A percentile compares a stretch with the other conserved stretches of the same genome.
Evolutionary conservation across 1,139 yeast species (phyloP).

Genomic region (Scheffersomyces cryptocercus): DNA sequence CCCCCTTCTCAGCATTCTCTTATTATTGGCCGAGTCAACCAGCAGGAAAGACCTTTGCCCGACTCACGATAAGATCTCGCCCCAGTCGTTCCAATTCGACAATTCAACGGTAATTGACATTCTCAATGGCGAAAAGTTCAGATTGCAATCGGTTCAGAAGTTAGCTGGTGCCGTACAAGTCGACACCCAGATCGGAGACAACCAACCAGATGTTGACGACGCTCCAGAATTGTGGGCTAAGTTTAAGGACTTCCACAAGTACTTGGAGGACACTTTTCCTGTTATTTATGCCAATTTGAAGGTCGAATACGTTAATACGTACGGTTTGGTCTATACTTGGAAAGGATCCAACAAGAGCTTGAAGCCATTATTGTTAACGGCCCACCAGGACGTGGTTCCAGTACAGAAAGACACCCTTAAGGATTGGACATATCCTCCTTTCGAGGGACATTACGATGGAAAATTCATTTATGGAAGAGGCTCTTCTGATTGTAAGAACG

Average conservation of each 20-base stretch:
- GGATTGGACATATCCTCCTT: constrained; percentile 73
- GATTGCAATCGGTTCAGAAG: constrained; percentile 34
- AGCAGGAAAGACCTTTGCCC: constrained; percentile 25
- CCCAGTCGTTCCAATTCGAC: constrained; percentile 29
- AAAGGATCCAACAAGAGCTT: constrained; percentile 53
- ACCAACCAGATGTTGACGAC: constrained; percentile 40
- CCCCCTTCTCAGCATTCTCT: too few relatives aligned
- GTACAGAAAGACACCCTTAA: constrained; percentile 57
- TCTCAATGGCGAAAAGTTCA: constrained; percentile 33
- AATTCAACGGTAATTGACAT: constrained; percentile 37
- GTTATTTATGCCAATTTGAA: constrained; percentile 48
- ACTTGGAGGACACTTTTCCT: constrained; percentile 61
- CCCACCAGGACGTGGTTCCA: constrained; percentile 86
- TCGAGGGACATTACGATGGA: constrained; percentile 59
- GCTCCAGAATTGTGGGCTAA: constrained; percentile 40
- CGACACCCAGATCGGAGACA: constrained; percentile 47
- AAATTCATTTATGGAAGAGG: constrained; percentile 63
- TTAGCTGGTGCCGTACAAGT: constrained; percentile 45
- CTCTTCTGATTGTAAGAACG: constrained; percentile 61
- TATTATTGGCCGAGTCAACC: too few relatives aligned
- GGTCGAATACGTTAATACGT: constrained; percentile 60
- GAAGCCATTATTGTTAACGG: constrained; percentile 68
- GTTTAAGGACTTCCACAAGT: constrained; percentile 47
- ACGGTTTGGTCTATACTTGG: constrained; percentile 70
- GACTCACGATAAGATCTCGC: constrained; percentile 29